Evolutionary conservation across 106 monocot genomes (phyloP).

Genomic region (Chionographis japonica): DNA sequence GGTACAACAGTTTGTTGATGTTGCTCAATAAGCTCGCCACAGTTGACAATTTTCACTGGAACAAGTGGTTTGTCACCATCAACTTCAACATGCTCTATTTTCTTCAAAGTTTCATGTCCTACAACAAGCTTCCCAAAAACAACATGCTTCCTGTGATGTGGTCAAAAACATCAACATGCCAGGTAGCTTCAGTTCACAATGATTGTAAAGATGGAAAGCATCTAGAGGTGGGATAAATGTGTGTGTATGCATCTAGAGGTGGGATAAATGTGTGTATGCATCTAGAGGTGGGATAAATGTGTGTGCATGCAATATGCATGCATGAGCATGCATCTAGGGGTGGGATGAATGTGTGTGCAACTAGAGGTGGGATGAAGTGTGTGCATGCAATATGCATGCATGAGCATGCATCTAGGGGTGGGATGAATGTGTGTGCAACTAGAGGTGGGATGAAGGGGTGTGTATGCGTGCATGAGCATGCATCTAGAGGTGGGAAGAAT

Average conservation of each 20-base stretch:
- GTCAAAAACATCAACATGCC: background rate
- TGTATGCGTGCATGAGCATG: background rate
- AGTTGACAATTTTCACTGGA: slow-evolving; percentile 76
- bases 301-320: no score
- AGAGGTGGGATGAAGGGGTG: no score
- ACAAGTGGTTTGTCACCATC: slow-evolving; percentile 52
- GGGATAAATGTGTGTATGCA: background rate
- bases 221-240: no score
- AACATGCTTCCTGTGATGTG: slow-evolving; percentile 73
- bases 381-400: no score
- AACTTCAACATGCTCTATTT: slow-evolving; percentile 76
- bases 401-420: no score
- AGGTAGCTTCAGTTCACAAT: no score
- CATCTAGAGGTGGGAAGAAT: background rate
- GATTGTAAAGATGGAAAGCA: no score
- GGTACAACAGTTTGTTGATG: background rate
- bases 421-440: no score
- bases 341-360: no score
- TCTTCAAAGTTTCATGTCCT: slow-evolving; percentile 71
- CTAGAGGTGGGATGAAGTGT: no score
- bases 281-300: background rate
- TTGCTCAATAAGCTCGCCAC: slow-evolving; percentile 64
- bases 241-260: background rate
- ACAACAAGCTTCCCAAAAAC: slow-evolving; percentile 93
- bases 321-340: background rate